Evolutionary conservation across 2,329 filamentous ascomycete genomes (phyloP).

Genomic region (Pyrenophora teres): DNA sequence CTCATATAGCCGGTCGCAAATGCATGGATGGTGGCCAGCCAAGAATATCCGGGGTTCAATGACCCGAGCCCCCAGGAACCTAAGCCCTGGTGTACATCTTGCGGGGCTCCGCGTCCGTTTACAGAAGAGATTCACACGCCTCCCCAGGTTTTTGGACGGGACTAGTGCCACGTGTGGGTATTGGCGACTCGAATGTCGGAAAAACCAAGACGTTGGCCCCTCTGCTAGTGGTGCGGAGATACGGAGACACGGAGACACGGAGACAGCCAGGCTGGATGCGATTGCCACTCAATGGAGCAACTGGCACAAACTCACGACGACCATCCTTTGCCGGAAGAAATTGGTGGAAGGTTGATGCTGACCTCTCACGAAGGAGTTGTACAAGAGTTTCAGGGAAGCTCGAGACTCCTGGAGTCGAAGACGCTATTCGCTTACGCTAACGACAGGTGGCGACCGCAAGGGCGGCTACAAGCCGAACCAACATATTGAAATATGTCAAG

Average conservation of each 20-base stretch:
- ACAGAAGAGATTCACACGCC: constrained; percentile 21
- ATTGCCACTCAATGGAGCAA: background rate
- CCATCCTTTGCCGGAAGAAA: background rate
- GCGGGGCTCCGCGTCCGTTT: constrained; percentile 30
- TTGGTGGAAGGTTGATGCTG: background rate
- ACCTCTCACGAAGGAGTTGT: background rate
- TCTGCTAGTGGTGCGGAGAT: constrained; percentile 1
- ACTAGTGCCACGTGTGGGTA: constrained; percentile 13
- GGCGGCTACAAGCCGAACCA: no score
- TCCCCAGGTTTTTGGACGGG: constrained; percentile 26
- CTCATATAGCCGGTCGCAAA: constrained; percentile 26
- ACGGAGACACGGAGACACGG: background rate
- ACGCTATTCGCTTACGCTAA: background rate
- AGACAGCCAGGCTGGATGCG: background rate
- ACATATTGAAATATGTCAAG: no score
- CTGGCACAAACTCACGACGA: background rate
- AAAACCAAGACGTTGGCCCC: constrained; percentile 20
- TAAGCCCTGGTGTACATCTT: constrained; percentile 12
- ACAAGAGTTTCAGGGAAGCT: constrained; percentile 1
- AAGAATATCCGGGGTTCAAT: constrained; percentile 31
- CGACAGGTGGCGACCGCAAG: no score
- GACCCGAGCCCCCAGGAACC: constrained; percentile 32
- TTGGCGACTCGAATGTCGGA: constrained; percentile 11
- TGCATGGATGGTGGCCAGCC: constrained; percentile 22
- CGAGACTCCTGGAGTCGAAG: background rate